Conservation (phyloP, 352 stramenopile species). For the Plasmopara muralis region DNA sequence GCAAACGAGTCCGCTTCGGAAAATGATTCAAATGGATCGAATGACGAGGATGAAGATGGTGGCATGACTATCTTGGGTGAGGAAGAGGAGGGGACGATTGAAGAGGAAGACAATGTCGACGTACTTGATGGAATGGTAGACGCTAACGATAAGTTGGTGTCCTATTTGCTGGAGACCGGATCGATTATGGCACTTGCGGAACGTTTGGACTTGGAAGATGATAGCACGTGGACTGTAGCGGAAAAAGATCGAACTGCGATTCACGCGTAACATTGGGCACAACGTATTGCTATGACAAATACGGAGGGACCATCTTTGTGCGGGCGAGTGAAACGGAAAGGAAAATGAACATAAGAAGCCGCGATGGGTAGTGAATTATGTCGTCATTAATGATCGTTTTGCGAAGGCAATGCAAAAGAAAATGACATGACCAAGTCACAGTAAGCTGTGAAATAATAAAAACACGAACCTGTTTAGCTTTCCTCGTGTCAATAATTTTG, state of each 20-base stretch:
- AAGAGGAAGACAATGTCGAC: slow-evolving; percentile 47
- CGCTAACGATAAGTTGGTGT: slow-evolving; percentile 80
- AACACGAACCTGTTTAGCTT: not conserved
- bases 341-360: no score
- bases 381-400: not conserved
- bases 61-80: slow-evolving; percentile 23
- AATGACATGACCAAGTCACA: not conserved
- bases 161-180: slow-evolving; percentile 77
- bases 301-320: no score
- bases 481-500: not conserved
- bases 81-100: slow-evolving; percentile 25
- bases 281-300: not conserved
- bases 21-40: slow-evolving; percentile 44
- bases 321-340: no score
- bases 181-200: slow-evolving; percentile 83
- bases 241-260: slow-evolving; percentile 83
- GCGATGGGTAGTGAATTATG: no score
- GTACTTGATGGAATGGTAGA: slow-evolving; percentile 79
- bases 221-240: slow-evolving; percentile 77
- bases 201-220: slow-evolving; percentile 73
- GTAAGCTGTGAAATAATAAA: not conserved
- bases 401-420: not conserved
- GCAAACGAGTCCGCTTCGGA: slow-evolving; percentile 50
- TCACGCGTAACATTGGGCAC: slow-evolving; percentile 42
- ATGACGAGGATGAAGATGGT: slow-evolving; percentile 41